phyloP scores from a whole-genome alignment of 2,329 filamentous ascomycete species.

The Laburnicola sp. region DNA sequence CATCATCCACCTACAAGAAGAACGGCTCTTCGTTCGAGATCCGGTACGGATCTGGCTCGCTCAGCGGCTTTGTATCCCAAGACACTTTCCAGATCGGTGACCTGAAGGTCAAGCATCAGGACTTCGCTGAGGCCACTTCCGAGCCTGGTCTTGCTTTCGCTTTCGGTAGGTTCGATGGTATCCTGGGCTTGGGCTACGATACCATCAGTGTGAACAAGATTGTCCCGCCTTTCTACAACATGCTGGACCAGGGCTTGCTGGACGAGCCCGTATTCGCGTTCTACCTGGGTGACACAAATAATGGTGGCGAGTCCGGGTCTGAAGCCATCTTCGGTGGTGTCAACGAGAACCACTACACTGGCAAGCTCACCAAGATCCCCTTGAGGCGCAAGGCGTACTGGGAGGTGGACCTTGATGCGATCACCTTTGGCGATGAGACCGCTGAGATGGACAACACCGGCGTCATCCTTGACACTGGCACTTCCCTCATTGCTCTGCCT shows the following conservation, averaged over 20 bases:
- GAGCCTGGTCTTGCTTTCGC: constrained; percentile 97
- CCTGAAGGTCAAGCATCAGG: constrained; percentile 81
- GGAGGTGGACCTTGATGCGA: constrained; percentile 95
- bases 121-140: constrained; percentile 93
- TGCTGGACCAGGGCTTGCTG: constrained; percentile 85
- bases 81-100: constrained; percentile 88
- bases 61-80: constrained; percentile 91
- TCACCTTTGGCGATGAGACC: constrained; percentile 81
- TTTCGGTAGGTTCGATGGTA: constrained; percentile 96
- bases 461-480: constrained; percentile 96
- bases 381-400: constrained; percentile 99
- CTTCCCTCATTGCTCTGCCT: constrained; percentile 94
- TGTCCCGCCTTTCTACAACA: constrained; percentile 92
- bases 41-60: constrained; percentile 88
- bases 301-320: constrained; percentile 66
- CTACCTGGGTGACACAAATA: constrained; percentile 80
- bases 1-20: constrained; percentile 88
- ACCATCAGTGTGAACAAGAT: constrained; percentile 97
- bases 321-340: constrained; percentile 90
- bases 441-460: constrained; percentile 93
- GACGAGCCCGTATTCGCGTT: constrained; percentile 96
- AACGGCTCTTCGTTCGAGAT: constrained; percentile 94
- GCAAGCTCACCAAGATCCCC: constrained; percentile 89
- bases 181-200: constrained; percentile 91
- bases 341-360: constrained; percentile 77